phyloP scores from a whole-genome alignment of 2,329 filamentous ascomycete genomes.

The Alternaria atra region DNA sequence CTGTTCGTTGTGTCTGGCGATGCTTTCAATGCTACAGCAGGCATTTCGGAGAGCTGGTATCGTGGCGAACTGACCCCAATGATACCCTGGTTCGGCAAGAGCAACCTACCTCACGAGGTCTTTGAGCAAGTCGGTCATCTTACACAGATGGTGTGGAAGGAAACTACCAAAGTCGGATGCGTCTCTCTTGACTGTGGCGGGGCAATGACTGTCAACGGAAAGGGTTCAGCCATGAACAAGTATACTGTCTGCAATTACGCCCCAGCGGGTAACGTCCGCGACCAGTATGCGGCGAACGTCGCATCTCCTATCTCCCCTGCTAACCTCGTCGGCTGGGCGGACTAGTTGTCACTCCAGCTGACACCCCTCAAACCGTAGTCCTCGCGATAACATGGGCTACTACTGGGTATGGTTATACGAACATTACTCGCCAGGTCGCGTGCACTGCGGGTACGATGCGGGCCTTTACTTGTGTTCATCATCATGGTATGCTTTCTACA shows the following conservation, averaged over 20 bases:
- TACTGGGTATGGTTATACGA: slow-evolving; percentile 1
- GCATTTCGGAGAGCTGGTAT: slow-evolving; percentile 88
- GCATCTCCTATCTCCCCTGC: slow-evolving; percentile 45
- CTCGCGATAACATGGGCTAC: slow-evolving; percentile 3
- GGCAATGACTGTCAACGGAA: slow-evolving; percentile 34
- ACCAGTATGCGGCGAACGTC: slow-evolving; percentile 65
- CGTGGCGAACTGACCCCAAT: slow-evolving; percentile 75
- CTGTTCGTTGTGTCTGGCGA: slow-evolving; percentile 73
- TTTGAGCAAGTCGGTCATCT: slow-evolving; percentile 48
- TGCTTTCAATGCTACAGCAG: slow-evolving; percentile 67
- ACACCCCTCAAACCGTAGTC: background rate
- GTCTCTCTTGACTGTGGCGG: slow-evolving; percentile 42
- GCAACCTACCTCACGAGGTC: slow-evolving; percentile 60
- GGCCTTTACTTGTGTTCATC: slow-evolving; percentile 1
- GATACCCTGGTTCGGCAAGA: slow-evolving; percentile 65
- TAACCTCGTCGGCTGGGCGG: slow-evolving; percentile 37
- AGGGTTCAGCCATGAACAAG: slow-evolving; percentile 35
- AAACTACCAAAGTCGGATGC: slow-evolving; percentile 49
- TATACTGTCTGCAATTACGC: slow-evolving; percentile 88
- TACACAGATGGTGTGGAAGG: slow-evolving; percentile 52
- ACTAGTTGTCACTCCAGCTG: slow-evolving; percentile 31
- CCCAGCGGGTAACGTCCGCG: slow-evolving; percentile 68
- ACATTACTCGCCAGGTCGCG: slow-evolving; percentile 3
- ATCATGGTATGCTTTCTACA: slow-evolving; percentile 3
- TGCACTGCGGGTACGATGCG: slow-evolving; percentile 1